Evolutionary conservation across 2,329 filamentous ascomycete genomes (phyloP).

Genomic region (Coniochaeta pulveracea): DNA sequence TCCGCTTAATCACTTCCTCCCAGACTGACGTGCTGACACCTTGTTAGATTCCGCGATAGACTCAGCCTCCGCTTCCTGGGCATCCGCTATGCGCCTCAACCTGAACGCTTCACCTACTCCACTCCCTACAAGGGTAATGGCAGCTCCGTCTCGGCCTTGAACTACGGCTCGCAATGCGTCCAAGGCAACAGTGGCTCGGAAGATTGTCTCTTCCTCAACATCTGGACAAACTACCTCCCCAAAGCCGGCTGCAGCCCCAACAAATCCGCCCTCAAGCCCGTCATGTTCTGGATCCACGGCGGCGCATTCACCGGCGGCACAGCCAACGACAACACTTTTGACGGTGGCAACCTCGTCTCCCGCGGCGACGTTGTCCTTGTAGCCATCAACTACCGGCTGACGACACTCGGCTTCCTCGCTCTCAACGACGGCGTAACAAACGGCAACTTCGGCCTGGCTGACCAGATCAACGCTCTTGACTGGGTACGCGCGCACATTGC

Average conservation of each 20-base stretch:
- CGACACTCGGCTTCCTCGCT: constrained; percentile 46
- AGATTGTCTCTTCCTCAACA: constrained; percentile 35
- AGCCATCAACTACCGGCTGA: constrained; percentile 47
- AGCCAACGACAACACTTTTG: constrained; percentile 24
- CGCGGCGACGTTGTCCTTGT: constrained; percentile 49
- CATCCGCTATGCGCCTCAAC: constrained; percentile 31
- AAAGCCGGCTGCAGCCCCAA: constrained; percentile 10
- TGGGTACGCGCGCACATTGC: constrained; percentile 39
- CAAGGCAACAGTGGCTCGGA: constrained; percentile 27
- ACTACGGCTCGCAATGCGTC: constrained; percentile 25
- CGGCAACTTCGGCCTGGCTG: constrained; percentile 36
- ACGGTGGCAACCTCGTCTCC: constrained; percentile 45
- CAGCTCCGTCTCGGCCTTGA: constrained; percentile 19
- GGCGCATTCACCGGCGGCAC: constrained; percentile 42
- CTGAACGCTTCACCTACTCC: constrained; percentile 32
- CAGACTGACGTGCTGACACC: too few relatives aligned
- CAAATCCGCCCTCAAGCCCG: constrained; percentile 19
- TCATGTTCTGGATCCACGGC: constrained; percentile 31
- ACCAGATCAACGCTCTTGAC: constrained; percentile 35
- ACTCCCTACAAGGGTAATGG: constrained; percentile 23
- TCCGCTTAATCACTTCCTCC: too few relatives aligned
- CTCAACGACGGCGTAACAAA: constrained; percentile 31
- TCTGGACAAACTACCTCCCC: constrained; percentile 29
- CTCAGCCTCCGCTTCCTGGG: constrained; percentile 38
- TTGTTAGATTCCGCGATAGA: constrained; percentile 29